Evolutionary conservation across 169 alveolate species (phyloP).

Genomic region (Plasmodium berghei): DNA sequence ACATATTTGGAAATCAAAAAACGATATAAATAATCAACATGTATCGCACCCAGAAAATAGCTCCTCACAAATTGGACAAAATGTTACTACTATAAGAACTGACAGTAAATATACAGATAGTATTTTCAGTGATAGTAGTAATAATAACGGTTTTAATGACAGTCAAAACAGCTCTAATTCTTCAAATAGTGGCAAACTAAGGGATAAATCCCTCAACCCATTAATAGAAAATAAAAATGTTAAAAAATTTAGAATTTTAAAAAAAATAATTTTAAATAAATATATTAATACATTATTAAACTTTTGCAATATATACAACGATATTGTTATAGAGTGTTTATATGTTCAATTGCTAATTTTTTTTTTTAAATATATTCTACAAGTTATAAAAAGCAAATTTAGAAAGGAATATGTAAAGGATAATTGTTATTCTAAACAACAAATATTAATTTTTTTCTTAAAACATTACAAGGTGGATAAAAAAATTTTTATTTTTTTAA

Average conservation of each 20-base stretch:
- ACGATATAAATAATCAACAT: not conserved
- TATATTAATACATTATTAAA: slow-evolving; percentile 38
- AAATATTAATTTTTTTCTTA: slow-evolving; percentile 25
- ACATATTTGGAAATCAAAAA: not conserved
- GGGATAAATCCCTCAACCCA: not conserved
- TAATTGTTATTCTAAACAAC: not conserved
- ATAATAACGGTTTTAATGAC: not conserved
- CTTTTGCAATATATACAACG: slow-evolving; percentile 66
- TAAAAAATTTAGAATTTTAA: slow-evolving; percentile 18
- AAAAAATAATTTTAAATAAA: slow-evolving; percentile 27
- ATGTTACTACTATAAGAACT: not conserved
- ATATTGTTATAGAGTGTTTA: slow-evolving; percentile 57
- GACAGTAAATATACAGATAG: not conserved
- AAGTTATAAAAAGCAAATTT: slow-evolving; percentile 20
- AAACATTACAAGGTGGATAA: slow-evolving; percentile 60
- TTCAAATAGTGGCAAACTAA: not conserved
- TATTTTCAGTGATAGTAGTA: not conserved
- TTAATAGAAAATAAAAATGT: slow-evolving; percentile 5
- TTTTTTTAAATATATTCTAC: slow-evolving; percentile 54
- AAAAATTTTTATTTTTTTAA: slow-evolving; percentile 27
- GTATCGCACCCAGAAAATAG: not conserved
- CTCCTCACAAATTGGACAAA: not conserved
- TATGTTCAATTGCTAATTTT: slow-evolving; percentile 44
- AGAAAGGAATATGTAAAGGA: slow-evolving; percentile 18
- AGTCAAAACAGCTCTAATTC: not conserved